A percentile compares a stretch with the other conserved stretches of the same genome.
These are phyloP conservation scores for Citrullus mucosospermus DNA, from an alignment of 306 rosid genomes.

Conservation along the genomic window DNA sequence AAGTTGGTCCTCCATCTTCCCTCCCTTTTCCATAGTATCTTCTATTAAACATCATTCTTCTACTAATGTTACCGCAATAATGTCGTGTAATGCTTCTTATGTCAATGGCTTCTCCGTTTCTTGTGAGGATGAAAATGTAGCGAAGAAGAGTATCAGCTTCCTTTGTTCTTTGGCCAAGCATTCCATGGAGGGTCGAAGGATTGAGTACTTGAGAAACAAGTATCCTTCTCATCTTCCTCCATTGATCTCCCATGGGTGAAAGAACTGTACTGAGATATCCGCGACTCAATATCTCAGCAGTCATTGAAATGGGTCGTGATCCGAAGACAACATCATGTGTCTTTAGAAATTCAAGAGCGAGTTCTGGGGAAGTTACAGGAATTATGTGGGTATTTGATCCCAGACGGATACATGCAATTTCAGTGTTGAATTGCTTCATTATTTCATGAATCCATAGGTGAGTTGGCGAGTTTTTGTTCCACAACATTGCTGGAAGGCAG, in stretches of 20 bases:
- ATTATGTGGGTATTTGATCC: background rate
- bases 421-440: background rate
- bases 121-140: conserved; percentile 6
- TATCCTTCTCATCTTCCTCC: conserved; percentile 11
- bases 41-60: conserved; percentile 16
- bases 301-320: conserved; percentile 11
- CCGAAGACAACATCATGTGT: conserved; percentile 22
- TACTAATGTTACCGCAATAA: conserved; percentile 17
- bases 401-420: conserved; percentile 4
- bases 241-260: background rate
- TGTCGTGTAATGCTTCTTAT: conserved; percentile 13
- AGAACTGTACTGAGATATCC: conserved; percentile 3
- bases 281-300: background rate
- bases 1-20: conserved; percentile 28
- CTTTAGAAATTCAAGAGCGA: background rate
- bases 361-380: background rate
- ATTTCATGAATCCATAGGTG: background rate
- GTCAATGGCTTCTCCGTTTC: conserved; percentile 3
- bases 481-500: background rate
- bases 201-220: conserved; percentile 1
- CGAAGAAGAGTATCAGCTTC: conserved; percentile 29
- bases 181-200: conserved; percentile 10
- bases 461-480: background rate
- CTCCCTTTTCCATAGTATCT: conserved; percentile 26
- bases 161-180: conserved; percentile 19